phyloP scores from a whole-genome alignment of 2,329 filamentous ascomycete genomes.

The Exophiala bonariae region DNA sequence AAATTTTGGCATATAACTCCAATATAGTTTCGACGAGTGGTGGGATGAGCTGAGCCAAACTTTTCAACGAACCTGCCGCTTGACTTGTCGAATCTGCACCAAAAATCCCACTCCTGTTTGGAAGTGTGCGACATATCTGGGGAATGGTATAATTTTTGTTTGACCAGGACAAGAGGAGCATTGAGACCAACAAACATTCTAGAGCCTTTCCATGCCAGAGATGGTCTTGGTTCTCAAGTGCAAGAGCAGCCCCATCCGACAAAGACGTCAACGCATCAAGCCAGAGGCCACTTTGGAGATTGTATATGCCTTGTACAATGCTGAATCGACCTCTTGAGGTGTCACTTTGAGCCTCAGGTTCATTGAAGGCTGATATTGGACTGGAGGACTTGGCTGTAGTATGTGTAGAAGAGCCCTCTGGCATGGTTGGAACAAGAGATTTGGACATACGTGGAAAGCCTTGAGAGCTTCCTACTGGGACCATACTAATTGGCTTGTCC shows the following conservation, averaged over 20 bases:
- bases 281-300: constrained; percentile 84
- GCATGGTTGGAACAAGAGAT: constrained; percentile 3
- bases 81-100: constrained; percentile 10
- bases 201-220: constrained; percentile 97
- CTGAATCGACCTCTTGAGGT: constrained; percentile 24
- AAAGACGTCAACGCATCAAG: constrained; percentile 82
- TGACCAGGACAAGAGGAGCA: constrained; percentile 81
- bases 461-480: constrained; percentile 13
- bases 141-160: constrained; percentile 67
- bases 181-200: constrained; percentile 79
- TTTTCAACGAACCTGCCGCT: constrained; percentile 12
- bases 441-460: constrained; percentile 5
- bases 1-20: constrained; percentile 20
- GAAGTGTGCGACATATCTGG: constrained; percentile 18
- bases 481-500: constrained; percentile 23
- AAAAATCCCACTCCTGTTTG: constrained; percentile 17
- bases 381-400: constrained; percentile 10
- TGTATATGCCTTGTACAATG: constrained; percentile 22
- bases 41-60: constrained; percentile 18
- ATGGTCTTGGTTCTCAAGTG: constrained; percentile 81
- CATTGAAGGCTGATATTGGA: constrained; percentile 6
- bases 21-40: constrained; percentile 21
- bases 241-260: constrained; percentile 73
- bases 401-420: constrained; percentile 9
- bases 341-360: constrained; percentile 13